Evolutionary conservation across 129 eudicot species (phyloP).

Genomic region (sunflower (Helianthus annuus)): DNA sequence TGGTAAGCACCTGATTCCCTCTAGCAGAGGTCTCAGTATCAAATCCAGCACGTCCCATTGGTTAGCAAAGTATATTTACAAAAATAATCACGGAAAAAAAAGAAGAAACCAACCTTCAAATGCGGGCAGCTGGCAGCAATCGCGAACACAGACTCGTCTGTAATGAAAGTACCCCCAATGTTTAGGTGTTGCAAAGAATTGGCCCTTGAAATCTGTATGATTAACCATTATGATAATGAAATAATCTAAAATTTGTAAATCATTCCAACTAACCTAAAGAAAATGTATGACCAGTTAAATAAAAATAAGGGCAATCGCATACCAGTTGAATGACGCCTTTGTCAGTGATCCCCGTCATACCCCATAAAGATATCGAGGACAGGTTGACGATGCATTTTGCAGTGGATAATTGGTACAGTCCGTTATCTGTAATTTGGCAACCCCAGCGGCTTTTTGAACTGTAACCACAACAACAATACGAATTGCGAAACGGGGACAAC

Average conservation of each 20-base stretch:
- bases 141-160: constrained; percentile 78
- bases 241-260: neutral
- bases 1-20: neutral
- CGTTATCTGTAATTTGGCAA: constrained; percentile 92
- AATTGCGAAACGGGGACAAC: neutral
- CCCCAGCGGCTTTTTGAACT: constrained; percentile 99
- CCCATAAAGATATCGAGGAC: constrained; percentile 88
- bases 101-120: constrained; percentile 56
- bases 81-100: neutral
- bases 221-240: neutral
- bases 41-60: neutral
- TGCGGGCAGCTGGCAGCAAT: constrained; percentile 78
- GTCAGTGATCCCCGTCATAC: constrained; percentile 84
- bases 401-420: constrained; percentile 63
- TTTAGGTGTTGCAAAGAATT: constrained; percentile 80
- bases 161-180: constrained; percentile 92
- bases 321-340: constrained; percentile 87
- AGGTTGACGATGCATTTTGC: constrained; percentile 79
- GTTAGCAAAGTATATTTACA: neutral
- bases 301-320: constrained; percentile 12
- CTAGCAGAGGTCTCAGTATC: neutral
- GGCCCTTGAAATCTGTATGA: constrained; percentile 72
- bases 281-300: neutral
- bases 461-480: constrained; percentile 21
- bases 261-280: neutral